Evolutionary conservation across 2,329 filamentous ascomycete genomes (phyloP), one percentile per base, ranked within the genome.

Genomic region (Incumbomyces delicatus): DNA sequence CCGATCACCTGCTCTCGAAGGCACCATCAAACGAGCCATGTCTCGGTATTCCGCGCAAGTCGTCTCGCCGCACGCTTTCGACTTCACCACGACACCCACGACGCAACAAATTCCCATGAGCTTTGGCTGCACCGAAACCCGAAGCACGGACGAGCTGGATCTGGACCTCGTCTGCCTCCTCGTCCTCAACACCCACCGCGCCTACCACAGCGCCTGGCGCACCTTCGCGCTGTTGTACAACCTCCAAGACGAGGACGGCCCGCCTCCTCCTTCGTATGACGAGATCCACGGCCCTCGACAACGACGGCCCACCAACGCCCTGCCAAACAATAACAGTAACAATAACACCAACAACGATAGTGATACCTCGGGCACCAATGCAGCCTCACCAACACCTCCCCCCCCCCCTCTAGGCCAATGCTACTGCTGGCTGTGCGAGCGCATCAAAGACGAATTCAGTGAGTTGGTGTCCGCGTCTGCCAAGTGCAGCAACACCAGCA

Each of bases 401-500:
- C n/a, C n/a, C n/a, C n/a, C 22, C 8, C 22, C 22, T 27, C 22
- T 27, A 27, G 22, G 8, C 22, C 22, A 27, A 27, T 41, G 38
- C 27, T 41, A 29, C n/a, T 41, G 38, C 38, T 41, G 38, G 38
- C 6, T 41, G 10, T 41, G 38, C 38, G 38, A 41, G 22, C 17
- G 38, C 10, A 31, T 41, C 38, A 31, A 27, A 31, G 38, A 41
- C 38, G 38, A 41, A 41, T 10, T 3, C 18, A n/a, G 29, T 7
- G 38, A 41, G 5, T 35, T 11, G 4, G 4, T 11, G 22, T 27
- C 22, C 8, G 4, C 22, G 5, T 8, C 8, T 27, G 5, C 22
- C 22, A 27, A 8, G 5, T 5, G 22, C 22, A 27, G 22, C 12
- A 31, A 7, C 17, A 22, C 7, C 2, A 22, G 22, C 8, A 27